Conservation (phyloP, 345 rosid genomes). For the Ceriops zippeliana region DNA sequence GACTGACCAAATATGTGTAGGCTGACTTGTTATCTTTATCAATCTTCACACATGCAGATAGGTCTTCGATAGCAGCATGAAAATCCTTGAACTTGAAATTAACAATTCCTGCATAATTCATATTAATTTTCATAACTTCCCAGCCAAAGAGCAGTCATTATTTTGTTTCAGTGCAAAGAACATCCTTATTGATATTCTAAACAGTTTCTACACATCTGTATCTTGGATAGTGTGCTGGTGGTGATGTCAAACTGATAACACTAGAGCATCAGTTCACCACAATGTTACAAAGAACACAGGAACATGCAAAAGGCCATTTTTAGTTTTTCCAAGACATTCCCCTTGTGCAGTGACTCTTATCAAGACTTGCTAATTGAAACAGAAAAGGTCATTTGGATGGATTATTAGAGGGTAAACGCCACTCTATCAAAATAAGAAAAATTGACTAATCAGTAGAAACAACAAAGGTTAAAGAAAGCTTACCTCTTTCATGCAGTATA, state of each 20-base stretch:
- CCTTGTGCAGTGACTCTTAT: background rate
- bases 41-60: conserved; percentile 75
- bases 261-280: background rate
- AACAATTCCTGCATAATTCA: conserved; percentile 69
- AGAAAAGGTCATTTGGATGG: background rate
- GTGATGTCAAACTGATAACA: conserved; percentile 4
- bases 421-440: background rate
- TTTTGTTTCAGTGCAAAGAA: background rate
- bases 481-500: conserved; percentile 94
- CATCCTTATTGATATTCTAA: background rate
- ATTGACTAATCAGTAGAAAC: background rate
- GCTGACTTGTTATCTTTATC: conserved; percentile 90
- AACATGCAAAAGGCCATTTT: background rate
- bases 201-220: background rate
- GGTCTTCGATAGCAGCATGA: conserved; percentile 76
- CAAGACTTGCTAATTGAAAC: background rate
- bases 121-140: conserved; percentile 15
- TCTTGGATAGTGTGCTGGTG: background rate
- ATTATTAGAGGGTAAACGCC: background rate
- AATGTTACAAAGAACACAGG: background rate
- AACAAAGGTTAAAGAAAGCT: conserved; percentile 17
- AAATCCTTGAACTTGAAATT: conserved; percentile 92
- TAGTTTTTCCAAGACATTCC: conserved; percentile 1
- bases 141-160: background rate
- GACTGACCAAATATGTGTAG: conserved; percentile 74